Evolutionary conservation across 345 rosid species (phyloP).

Genomic region (Dipteronia sinensis): DNA sequence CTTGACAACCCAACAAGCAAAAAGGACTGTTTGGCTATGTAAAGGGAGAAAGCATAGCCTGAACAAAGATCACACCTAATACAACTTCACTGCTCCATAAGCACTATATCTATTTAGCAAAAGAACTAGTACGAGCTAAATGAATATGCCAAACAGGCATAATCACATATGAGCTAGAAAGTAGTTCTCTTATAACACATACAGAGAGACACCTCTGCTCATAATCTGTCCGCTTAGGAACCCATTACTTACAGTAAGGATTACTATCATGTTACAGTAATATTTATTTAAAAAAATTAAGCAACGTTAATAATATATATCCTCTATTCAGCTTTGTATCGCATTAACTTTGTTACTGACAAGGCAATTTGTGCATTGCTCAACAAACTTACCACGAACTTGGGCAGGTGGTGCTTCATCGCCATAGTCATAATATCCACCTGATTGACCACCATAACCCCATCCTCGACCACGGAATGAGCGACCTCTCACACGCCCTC

Average conservation of each 20-base stretch:
- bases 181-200: neutral
- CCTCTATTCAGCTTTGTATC: neutral
- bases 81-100: neutral
- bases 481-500: conserved; percentile 37
- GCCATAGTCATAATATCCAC: conserved; percentile 35
- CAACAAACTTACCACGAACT: conserved; percentile 33
- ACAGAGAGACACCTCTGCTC: neutral
- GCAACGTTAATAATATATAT: neutral
- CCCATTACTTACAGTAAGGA: neutral
- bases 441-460: conserved; percentile 29
- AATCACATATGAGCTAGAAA: neutral
- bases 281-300: neutral
- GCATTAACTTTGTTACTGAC: neutral
- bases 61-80: neutral
- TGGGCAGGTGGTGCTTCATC: conserved; percentile 29
- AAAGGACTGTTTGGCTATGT: neutral
- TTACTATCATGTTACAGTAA: neutral
- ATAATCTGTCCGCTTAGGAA: neutral
- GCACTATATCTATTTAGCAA: neutral
- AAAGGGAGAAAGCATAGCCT: neutral
- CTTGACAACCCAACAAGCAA: neutral
- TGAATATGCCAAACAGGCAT: neutral
- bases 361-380: neutral
- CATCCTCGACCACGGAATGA: conserved; percentile 30
- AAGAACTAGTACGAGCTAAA: neutral